These are phyloP conservation scores for Pythium folliculosum DNA, from an alignment of 352 stramenopile species.

Conservation along the genomic window DNA sequence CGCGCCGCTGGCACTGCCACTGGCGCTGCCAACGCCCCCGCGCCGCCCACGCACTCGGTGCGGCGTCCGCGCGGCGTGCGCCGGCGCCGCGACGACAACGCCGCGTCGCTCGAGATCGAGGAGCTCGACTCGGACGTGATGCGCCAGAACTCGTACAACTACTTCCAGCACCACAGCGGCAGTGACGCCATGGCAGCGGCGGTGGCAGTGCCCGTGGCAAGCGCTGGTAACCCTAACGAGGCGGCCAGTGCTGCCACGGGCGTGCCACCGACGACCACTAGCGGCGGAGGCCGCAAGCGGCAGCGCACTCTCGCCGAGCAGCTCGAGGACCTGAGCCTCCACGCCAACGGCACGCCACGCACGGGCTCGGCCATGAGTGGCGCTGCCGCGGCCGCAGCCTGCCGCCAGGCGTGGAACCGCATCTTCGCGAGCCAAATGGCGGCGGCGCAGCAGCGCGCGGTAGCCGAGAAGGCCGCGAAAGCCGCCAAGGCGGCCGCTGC, in stretches of 20 bases:
- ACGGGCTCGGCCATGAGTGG: slow-evolving; percentile 6
- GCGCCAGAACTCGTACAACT: slow-evolving; percentile 72
- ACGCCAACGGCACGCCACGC: not conserved
- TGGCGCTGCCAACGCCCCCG: too few relatives aligned
- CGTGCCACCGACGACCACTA: not conserved
- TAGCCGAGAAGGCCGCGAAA: slow-evolving; percentile 3
- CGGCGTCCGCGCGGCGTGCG: slow-evolving; percentile 40
- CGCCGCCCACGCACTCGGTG: slow-evolving; percentile 5
- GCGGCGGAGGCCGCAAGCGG: slow-evolving; percentile 41
- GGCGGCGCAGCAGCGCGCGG: slow-evolving; percentile 18
- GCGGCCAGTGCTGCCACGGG: slow-evolving; percentile 21
- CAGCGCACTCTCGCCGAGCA: slow-evolving; percentile 68
- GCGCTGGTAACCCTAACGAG: slow-evolving; percentile 11
- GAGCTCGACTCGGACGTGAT: slow-evolving; percentile 70
- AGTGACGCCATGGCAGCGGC: not conserved
- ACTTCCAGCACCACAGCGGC: slow-evolving; percentile 49
- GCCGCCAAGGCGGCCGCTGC: not conserved
- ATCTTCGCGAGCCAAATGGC: slow-evolving; percentile 24
- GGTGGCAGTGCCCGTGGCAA: not conserved
- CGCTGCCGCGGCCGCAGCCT: slow-evolving; percentile 12
- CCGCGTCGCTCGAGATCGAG: slow-evolving; percentile 51
- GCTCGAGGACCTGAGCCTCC: slow-evolving; percentile 55
- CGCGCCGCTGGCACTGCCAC: not conserved
- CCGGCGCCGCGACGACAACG: slow-evolving; percentile 44
- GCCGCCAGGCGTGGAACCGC: slow-evolving; percentile 25